These are phyloP conservation scores for Astragalus membranaceus DNA, from an alignment of 306 rosid genomes.

Conservation along the genomic window DNA sequence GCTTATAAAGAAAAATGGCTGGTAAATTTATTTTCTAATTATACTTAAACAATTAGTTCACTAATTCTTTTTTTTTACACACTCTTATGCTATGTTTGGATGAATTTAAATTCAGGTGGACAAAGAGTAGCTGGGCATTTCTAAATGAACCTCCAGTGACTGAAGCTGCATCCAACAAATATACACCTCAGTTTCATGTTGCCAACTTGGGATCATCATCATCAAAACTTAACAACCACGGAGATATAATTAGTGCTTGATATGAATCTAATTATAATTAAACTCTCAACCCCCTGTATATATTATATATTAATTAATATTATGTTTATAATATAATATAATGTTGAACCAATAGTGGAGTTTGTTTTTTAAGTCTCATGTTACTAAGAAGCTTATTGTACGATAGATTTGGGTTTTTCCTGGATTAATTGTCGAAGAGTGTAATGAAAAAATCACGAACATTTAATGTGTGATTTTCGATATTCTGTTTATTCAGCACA, in stretches of 20 bases:
- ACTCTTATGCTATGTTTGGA: neutral
- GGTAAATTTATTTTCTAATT: conserved; percentile 31
- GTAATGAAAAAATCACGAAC: neutral
- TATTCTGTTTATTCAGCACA: neutral
- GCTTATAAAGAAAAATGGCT: conserved; percentile 42
- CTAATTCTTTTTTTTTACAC: neutral
- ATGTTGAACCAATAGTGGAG: neutral
- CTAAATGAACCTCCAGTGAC: conserved; percentile 65
- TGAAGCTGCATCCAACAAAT: conserved; percentile 46
- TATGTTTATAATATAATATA: neutral
- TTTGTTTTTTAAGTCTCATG: too few species aligned
- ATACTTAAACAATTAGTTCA: neutral
- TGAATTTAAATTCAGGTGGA: conserved; percentile 61
- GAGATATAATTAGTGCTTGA: conserved; percentile 32
- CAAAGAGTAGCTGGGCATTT: conserved; percentile 82
- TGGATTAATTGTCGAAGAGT: neutral
- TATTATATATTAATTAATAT: neutral
- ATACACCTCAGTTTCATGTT: conserved; percentile 58
- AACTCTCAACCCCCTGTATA: neutral
- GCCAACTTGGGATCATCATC: conserved; percentile 24
- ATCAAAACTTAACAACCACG: conserved; percentile 7
- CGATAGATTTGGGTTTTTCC: neutral
- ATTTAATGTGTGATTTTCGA: neutral
- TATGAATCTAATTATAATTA: neutral
- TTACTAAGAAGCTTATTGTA: neutral